Evolutionary conservation across 129 eudicot species (phyloP).

Genomic region (Centella asiatica): DNA sequence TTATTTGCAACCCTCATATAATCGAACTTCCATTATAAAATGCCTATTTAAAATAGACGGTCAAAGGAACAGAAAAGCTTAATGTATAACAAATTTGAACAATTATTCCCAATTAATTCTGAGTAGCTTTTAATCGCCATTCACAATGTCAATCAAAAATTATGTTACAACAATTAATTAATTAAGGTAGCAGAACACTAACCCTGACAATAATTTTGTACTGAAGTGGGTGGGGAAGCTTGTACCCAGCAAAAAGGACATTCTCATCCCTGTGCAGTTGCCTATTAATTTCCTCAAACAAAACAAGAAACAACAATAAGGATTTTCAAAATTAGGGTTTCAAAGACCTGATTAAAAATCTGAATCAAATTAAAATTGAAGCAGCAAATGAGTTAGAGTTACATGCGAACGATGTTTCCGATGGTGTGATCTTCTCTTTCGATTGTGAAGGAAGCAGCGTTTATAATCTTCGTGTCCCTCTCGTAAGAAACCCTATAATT

Average conservation of each 20-base stretch:
- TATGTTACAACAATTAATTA: neutral
- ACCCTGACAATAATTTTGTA: conserved; percentile 89
- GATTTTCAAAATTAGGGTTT: conserved; percentile 17
- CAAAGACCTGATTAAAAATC: neutral
- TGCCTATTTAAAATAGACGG: too few relatives aligned
- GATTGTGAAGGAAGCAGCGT: conserved; percentile 84
- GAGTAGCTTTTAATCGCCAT: too few relatives aligned
- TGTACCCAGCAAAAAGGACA: conserved; percentile 97
- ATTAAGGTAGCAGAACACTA: conserved; percentile 20
- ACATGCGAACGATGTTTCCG: conserved; percentile 93
- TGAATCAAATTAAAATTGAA: neutral
- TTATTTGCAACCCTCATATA: too few relatives aligned
- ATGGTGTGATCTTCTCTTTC: conserved; percentile 96
- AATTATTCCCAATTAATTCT: too few relatives aligned
- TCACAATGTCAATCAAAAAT: too few relatives aligned
- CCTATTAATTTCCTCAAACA: conserved; percentile 35
- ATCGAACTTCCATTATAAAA: too few relatives aligned
- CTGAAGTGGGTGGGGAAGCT: conserved; percentile 98
- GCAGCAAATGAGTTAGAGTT: neutral
- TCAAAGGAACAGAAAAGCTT: too few relatives aligned
- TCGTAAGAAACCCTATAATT: conserved; percentile 80
- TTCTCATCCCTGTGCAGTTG: conserved; percentile 92
- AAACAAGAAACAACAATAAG: conserved; percentile 3
- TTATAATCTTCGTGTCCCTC: conserved; percentile 91
- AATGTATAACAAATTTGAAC: too few relatives aligned